Base-by-base conservation (phyloP, 2,329 filamentous ascomycete genomes). In the Sclerotinia borealis region DNA sequence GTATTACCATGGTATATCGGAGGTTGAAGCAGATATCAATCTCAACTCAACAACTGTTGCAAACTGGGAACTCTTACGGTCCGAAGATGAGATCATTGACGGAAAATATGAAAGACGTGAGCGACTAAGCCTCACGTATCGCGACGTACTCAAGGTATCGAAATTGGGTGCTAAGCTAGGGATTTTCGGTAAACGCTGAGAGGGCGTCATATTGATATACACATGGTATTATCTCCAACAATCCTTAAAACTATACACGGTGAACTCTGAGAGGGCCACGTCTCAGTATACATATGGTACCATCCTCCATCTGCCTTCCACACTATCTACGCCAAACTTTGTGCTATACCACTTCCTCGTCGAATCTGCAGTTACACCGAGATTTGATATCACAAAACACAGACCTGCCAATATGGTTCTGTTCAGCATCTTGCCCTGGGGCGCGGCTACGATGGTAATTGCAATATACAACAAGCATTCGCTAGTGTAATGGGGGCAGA, bases 401-500 rank as follows among this genome's bases (percentile, higher is more conserved):
- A 90, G 72, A 7, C 85, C 91, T 63, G 85, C 85, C 41, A 90
- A 72, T 49, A 97, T 75, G 0, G 93, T 93, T 73, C 79, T 83
- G 76, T 96, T 97, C 64, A 91, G 74, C 62, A 83, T 67, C 37
- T 79, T 76, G 13, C 86, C 89, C 9, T 77, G 71, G 0, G 93
- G 92, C 1, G 93, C 92, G 36, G 88, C 86, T 45, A 89, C 75
- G 51, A 95, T 77, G 3, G 91, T 84, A 68, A 99, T 77, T n/a
- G 88, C 83, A 25, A 92, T 73, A 74, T 99, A 98, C 64, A 97
- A 85, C 47, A 89, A 74, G 73, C 91, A 93, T 77, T 98, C 95
- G 72, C 89, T 91, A 4, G 90, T 90, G 76, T 98, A 99, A 77
- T 99, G 95, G 22, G 95, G 92, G 70, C 90, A 96, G 45, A 97